Percentiles rank a stretch among this genome's conserved stretches.
These are phyloP conservation scores for Phytophthora chlamydospora DNA, from an alignment of 352 stramenopile species.

Conservation along the genomic window DNA sequence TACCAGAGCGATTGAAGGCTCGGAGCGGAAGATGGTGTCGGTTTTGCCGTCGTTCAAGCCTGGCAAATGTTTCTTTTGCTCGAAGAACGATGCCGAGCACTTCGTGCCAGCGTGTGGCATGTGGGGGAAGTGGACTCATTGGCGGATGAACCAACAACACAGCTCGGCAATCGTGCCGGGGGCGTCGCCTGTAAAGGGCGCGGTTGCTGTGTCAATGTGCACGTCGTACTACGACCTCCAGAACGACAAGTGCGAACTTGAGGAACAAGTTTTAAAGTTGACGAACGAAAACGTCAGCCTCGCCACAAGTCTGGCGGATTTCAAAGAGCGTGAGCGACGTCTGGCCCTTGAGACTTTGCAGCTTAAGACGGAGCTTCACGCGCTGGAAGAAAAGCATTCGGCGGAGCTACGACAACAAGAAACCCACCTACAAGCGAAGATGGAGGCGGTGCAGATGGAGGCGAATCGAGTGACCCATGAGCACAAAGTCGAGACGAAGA, in stretches of 20 bases:
- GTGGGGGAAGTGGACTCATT: conserved; percentile 88
- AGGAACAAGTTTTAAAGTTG: conserved; percentile 41
- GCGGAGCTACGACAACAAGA: conserved; percentile 45
- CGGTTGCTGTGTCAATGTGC: conserved; percentile 65
- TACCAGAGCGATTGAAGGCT: neutral
- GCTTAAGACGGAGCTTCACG: conserved; percentile 51
- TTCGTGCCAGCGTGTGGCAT: conserved; percentile 81
- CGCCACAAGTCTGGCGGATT: conserved; percentile 27
- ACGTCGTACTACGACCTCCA: conserved; percentile 88
- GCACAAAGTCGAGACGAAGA: conserved; percentile 57
- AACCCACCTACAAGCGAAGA: conserved; percentile 47
- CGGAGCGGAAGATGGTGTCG: conserved; percentile 61
- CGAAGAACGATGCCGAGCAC: conserved; percentile 82
- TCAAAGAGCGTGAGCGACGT: conserved; percentile 29
- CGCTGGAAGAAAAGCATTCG: conserved; percentile 57
- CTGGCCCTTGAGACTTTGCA: conserved; percentile 36
- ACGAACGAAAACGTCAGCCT: conserved; percentile 42
- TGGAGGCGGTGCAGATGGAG: conserved; percentile 58
- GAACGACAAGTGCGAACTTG: conserved; percentile 64
- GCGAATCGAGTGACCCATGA: conserved; percentile 55
- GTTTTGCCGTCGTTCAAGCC: conserved; percentile 81
- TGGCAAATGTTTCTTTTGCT: conserved; percentile 88
- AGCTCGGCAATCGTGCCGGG: conserved; percentile 32
- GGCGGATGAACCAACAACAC: conserved; percentile 82
- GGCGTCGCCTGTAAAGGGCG: conserved; percentile 37